A percentile compares a stretch with the other conserved stretches of the same genome.
Conservation (phyloP, 148 eudicot species). For the Spergularia bocconei region DNA sequence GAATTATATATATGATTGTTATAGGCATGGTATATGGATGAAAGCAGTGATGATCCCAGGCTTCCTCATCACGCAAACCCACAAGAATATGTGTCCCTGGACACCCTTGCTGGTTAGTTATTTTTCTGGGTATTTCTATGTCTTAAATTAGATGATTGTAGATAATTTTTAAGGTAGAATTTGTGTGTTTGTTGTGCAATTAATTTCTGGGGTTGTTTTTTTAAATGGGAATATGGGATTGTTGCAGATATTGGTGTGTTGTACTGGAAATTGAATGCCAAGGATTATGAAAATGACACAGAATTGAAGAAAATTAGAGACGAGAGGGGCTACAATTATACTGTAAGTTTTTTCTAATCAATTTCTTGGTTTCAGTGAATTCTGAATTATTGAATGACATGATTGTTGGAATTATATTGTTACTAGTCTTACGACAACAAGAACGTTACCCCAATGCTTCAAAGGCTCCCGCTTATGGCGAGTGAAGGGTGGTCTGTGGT, state of each 20-base stretch:
- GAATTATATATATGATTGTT: background rate
- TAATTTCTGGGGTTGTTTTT: background rate
- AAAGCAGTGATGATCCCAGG: constrained; percentile 65
- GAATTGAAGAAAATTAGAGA: constrained; percentile 69
- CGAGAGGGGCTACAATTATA: constrained; percentile 68
- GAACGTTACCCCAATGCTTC: too few species aligned
- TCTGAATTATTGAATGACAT: too few species aligned
- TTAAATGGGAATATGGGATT: background rate
- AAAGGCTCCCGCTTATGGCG: too few species aligned
- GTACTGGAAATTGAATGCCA: constrained; percentile 70
- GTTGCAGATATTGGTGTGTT: constrained; percentile 63
- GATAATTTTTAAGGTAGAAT: background rate
- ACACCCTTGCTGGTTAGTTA: constrained; percentile 49
- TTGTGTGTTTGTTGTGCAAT: background rate
- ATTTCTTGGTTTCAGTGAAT: too few species aligned
- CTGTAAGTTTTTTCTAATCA: constrained; percentile 34
- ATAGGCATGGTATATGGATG: constrained; percentile 92
- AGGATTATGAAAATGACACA: constrained; percentile 64
- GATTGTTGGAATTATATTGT: too few species aligned
- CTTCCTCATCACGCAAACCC: constrained; percentile 75
- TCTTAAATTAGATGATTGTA: too few species aligned
- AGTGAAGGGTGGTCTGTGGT: too few species aligned
- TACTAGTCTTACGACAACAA: too few species aligned
- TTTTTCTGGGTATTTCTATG: background rate
- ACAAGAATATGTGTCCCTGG: constrained; percentile 57